Evolutionary conservation across 108 stramenopile species (phyloP).

Genomic region (Parietichytrium sp.): DNA sequence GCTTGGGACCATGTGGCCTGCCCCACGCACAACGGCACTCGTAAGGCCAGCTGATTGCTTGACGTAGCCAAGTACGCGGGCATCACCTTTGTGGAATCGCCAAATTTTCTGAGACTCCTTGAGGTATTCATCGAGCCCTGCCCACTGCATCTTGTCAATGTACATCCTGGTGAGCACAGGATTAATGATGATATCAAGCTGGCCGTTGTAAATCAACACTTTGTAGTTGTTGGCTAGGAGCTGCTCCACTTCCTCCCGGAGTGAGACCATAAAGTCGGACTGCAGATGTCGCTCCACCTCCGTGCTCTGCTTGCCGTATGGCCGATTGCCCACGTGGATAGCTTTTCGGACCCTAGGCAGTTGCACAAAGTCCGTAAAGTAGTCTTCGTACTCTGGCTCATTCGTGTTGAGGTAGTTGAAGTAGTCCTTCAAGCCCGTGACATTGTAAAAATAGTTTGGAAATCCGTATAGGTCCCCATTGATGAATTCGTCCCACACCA

Average conservation of each 20-base stretch:
- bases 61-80: constrained; percentile 16
- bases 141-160: constrained; percentile 13
- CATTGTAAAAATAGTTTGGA: constrained; percentile 27
- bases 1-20: constrained; percentile 40
- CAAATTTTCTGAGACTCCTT: not conserved
- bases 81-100: not conserved
- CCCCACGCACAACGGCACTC: constrained; percentile 17
- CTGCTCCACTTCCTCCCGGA: not conserved
- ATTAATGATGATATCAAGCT: constrained; percentile 43
- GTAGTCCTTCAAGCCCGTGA: constrained; percentile 46
- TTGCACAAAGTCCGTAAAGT: constrained; percentile 16
- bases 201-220: constrained; percentile 42
- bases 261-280: constrained; percentile 38
- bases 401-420: constrained; percentile 39
- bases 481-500: constrained; percentile 39
- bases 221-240: not conserved
- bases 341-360: constrained; percentile 13
- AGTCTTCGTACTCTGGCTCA: constrained; percentile 4
- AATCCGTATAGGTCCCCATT: constrained; percentile 42
- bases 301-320: not conserved
- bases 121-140: not conserved
- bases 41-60: not conserved
- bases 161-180: constrained; percentile 17
- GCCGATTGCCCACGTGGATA: constrained; percentile 8
- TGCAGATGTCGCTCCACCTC: constrained; percentile 34